Base-by-base conservation (phyloP, 805 yeast genomes). In the Yarrowia bubula region DNA sequence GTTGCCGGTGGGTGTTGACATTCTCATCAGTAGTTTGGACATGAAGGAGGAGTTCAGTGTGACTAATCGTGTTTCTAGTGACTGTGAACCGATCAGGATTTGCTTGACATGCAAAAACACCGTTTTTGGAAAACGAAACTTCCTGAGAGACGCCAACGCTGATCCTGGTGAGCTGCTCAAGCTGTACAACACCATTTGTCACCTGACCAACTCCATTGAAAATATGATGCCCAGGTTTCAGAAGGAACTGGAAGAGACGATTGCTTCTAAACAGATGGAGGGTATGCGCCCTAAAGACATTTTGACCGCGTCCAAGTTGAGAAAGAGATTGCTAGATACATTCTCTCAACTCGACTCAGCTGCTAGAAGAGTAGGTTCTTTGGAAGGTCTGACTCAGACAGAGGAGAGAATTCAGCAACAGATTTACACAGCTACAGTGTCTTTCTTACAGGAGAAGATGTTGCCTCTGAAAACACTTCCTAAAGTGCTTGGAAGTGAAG, bases 31-130 rank as follows among this genome's bases (percentile, higher is more conserved):
- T 22, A 74, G 74, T 63, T 68, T 77, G 46, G 70, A 62, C 5
- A 66, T 63, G 39, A 67, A 64, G 18, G 60, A 53, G 38, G 67
- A 65, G n/a, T 35, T 64, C 8, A 17, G 31, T 2, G 41, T 31
- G 1, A 31, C 9, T 8, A 35, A 22, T 22, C 28, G 28, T 22
- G 28, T 35, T 35, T 35, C 66, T 65, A 5, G 68, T 67, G 8
- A 65, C 58, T n/a, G 68, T 65, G 57, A 47, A 67, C 31, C 64
- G 55, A 13, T 65, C 68, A 47, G 97, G 43, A 75, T 91, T 38
- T 93, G 98, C 75, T 75, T 81, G 3, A 76, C 79, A 35, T 93
- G 99, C 76, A 86, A 88, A 63, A 78, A 84, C 67, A 75, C 77
- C 4, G 75, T 92, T 32, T 85, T 89, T 66, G 79, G 81, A 42